Evolutionary conservation across 306 rosid genomes (phyloP).

Genomic region (Astragalus membranaceus): DNA sequence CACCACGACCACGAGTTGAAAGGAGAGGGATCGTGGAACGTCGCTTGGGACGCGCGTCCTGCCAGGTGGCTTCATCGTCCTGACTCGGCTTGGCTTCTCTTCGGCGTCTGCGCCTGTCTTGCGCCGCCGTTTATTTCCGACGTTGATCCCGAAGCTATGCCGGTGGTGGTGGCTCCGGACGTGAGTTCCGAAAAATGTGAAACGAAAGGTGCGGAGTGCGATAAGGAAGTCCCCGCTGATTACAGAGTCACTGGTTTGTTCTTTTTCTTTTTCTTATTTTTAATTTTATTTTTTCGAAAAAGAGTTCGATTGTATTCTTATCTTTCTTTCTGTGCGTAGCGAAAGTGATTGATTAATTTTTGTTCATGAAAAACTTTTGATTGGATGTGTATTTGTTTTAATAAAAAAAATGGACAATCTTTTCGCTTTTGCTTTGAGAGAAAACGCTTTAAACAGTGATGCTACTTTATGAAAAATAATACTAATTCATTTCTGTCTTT

Average conservation of each 20-base stretch:
- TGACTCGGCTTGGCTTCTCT: constrained; percentile 85
- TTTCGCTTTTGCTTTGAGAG: constrained; percentile 2
- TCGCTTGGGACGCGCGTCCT: constrained; percentile 83
- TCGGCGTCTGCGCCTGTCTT: constrained; percentile 81
- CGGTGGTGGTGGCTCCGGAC: not conserved
- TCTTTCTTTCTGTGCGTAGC: not conserved
- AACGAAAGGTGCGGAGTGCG: not conserved
- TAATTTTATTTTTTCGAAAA: not conserved
- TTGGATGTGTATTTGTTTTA: not conserved
- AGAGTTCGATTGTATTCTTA: not conserved
- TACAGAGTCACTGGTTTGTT: constrained; percentile 66
- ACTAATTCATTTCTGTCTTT: not conserved
- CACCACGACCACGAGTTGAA: constrained; percentile 52
- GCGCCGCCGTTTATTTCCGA: constrained; percentile 34
- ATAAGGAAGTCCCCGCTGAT: constrained; percentile 30
- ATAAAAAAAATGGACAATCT: not conserved
- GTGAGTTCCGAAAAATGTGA: constrained; percentile 20
- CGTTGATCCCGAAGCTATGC: constrained; percentile 6
- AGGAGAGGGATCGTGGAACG: constrained; percentile 97
- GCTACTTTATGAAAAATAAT: not conserved
- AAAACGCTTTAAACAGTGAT: not conserved
- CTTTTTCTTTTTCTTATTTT: not conserved
- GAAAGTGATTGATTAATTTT: not conserved
- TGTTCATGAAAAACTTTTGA: not conserved
- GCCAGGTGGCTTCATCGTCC: constrained; percentile 91